These are phyloP conservation scores for Thalassiosira hispida DNA, from an alignment of 352 stramenopile species.

Conservation along the genomic window DNA sequence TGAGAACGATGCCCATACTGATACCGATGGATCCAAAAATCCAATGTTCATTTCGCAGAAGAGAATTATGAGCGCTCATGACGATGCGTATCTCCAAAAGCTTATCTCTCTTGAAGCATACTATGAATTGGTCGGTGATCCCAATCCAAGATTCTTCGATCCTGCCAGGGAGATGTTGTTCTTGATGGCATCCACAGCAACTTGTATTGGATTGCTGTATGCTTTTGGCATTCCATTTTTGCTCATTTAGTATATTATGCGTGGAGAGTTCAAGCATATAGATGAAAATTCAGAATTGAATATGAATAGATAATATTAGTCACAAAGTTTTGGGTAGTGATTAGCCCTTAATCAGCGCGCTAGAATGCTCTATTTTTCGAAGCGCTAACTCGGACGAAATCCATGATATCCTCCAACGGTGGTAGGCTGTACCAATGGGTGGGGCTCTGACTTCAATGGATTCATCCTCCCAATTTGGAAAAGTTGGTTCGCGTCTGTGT, in stretches of 20 bases:
- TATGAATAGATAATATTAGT: too few relatives aligned
- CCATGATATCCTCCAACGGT: too few relatives aligned
- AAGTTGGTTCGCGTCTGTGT: too few relatives aligned
- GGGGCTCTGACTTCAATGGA: too few relatives aligned
- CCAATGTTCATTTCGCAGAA: not conserved
- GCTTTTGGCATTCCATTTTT: slow-evolving; percentile 28
- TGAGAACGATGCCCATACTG: not conserved
- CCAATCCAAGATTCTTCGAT: slow-evolving; percentile 6
- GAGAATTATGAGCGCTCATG: slow-evolving; percentile 1
- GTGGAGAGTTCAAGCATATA: not conserved
- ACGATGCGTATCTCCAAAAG: slow-evolving; percentile 3
- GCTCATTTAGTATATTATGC: slow-evolving; percentile 31
- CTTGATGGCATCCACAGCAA: slow-evolving; percentile 6
- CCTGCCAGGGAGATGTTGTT: slow-evolving; percentile 10
- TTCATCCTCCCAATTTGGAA: too few relatives aligned
- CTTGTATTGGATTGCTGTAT: slow-evolving; percentile 19
- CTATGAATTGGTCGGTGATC: slow-evolving; percentile 10
- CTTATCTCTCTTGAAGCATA: slow-evolving; percentile 7
- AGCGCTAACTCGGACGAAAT: too few relatives aligned
- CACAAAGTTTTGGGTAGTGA: too few relatives aligned
- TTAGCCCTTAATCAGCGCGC: too few relatives aligned
- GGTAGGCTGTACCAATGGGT: too few relatives aligned
- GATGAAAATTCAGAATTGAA: not conserved
- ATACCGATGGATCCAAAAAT: not conserved
- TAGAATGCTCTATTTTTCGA: too few relatives aligned